Base-by-base conservation (phyloP, 192 early-diverging fungal genomes). In the Funneliformis mosseae region DNA sequence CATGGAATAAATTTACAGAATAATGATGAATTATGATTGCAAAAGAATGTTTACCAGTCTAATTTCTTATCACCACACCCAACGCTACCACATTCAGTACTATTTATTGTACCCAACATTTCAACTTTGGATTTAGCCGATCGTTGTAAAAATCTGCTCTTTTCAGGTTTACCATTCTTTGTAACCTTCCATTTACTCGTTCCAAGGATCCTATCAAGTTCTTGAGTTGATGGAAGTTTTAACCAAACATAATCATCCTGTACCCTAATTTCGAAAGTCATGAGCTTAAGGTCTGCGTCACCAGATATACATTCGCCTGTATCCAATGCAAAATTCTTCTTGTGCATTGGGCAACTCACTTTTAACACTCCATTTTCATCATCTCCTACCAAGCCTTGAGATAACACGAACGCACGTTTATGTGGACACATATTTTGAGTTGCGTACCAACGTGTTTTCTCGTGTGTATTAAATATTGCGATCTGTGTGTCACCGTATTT, bases 401-500 rank as follows among this genome's bases (percentile, higher is more conserved):
- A 86, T 38, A 94, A 82, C 46, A 94, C 92, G 50, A 94, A 84
- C 18, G 92, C 90, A 66, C 92, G 87, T 74, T 93, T 94, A 79
- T 94, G 92, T n/a, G 92, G 92, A 69, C 92, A 93, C 92, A 93
- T 93, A 80, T 92, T 92, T 77, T 92, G 91, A 10, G 92, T 92
- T 25, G 92, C 91, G 73, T 92, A 93, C 90, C 90, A 93, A 4
- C 48, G n/a, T 48, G 87, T 87, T 28, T 80, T 81, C 11, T 83
- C 73, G 33, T 80, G 33, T 61, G 82, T 78, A 75, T 79, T 83
- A 83, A 92, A 94, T 5, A 93, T 84, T 0, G 92, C 92, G 11
- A 93, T 84, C 81, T 94, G 92, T 16, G 85, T 87, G 61, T 93
- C 87, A 41, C 92, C 92, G 76, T 85, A 80, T 39, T 89, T 89